These are phyloP conservation scores for Termitomyces sp. DNA, from an alignment of 768 basidiomycete genomes.

Conservation along the genomic window DNA sequence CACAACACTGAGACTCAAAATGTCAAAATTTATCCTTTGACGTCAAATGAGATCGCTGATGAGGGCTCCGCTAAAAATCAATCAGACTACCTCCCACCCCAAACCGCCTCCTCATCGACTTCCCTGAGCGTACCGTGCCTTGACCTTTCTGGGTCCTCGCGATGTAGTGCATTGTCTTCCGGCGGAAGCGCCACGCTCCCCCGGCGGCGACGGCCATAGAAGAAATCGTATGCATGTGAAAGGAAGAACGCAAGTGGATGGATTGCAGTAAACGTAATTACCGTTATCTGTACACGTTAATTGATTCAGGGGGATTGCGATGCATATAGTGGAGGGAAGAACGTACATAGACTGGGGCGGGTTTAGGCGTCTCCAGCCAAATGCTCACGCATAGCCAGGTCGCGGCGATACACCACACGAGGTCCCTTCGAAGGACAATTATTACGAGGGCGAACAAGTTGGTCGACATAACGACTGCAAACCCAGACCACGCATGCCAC, in stretches of 20 bases:
- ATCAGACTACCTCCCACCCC: conserved; percentile 9
- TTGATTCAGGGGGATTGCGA: background rate
- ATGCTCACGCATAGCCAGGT: conserved; percentile 70
- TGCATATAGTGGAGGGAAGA: background rate
- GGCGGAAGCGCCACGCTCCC: conserved; percentile 16
- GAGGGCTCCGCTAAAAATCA: background rate
- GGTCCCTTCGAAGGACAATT: conserved; percentile 51
- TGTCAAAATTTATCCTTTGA: background rate
- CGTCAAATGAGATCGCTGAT: background rate
- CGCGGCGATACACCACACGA: conserved; percentile 73
- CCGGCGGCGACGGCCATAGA: conserved; percentile 13
- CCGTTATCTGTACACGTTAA: conserved; percentile 40
- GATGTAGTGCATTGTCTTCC: conserved; percentile 15
- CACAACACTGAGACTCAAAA: background rate
- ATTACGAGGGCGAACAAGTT: conserved; percentile 58
- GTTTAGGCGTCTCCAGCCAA: conserved; percentile 58
- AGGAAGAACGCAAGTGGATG: conserved; percentile 58
- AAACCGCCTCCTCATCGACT: conserved; percentile 15
- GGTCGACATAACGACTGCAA: conserved; percentile 59
- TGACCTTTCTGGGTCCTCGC: conserved; percentile 2
- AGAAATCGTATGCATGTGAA: conserved; percentile 34
- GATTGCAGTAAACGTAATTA: conserved; percentile 57
- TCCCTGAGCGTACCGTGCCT: conserved; percentile 10
- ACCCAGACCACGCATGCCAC: conserved; percentile 67
- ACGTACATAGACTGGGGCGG: conserved; percentile 60